Conservation (phyloP, 2,329 filamentous ascomycete genomes). For the Geosmithia flava region DNA sequence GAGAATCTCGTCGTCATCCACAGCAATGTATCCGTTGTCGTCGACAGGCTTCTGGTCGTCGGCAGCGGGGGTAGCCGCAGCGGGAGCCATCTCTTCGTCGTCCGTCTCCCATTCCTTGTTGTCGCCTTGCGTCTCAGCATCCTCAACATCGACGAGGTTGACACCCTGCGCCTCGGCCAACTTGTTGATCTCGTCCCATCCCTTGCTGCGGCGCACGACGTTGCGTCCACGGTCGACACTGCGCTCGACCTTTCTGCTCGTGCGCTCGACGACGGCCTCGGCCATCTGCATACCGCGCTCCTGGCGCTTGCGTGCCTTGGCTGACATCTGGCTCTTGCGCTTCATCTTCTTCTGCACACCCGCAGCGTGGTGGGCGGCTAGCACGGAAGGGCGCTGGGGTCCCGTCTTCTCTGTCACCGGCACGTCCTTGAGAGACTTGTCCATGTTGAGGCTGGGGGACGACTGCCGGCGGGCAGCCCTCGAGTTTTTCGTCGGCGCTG, state of each 20-base stretch:
- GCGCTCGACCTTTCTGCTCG: constrained; percentile 39
- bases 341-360: constrained; percentile 66
- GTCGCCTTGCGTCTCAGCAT: constrained; percentile 14
- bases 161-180: constrained; percentile 11
- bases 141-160: constrained; percentile 9
- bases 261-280: constrained; percentile 47
- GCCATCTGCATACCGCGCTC: constrained; percentile 47
- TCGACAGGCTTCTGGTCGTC: neutral
- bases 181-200: constrained; percentile 48
- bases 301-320: constrained; percentile 40
- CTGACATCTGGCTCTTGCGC: constrained; percentile 41
- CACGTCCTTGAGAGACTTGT: constrained; percentile 56
- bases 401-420: constrained; percentile 31
- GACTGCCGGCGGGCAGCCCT: constrained; percentile 62
- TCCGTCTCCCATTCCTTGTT: constrained; percentile 2
- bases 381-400: constrained; percentile 46
- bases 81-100: constrained; percentile 4
- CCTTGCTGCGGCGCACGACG: constrained; percentile 36
- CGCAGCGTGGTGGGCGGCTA: constrained; percentile 52
- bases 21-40: constrained; percentile 1
- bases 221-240: constrained; percentile 35
- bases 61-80: neutral
- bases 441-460: constrained; percentile 56
- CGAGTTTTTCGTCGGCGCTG: constrained; percentile 56
- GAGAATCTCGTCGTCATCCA: constrained; percentile 18